A percentile compares a stretch with the other conserved stretches of the same genome.
phyloP scores from a whole-genome alignment of 225 moss, liverwort and hornwort genomes.

The Straminergon stramineum region DNA sequence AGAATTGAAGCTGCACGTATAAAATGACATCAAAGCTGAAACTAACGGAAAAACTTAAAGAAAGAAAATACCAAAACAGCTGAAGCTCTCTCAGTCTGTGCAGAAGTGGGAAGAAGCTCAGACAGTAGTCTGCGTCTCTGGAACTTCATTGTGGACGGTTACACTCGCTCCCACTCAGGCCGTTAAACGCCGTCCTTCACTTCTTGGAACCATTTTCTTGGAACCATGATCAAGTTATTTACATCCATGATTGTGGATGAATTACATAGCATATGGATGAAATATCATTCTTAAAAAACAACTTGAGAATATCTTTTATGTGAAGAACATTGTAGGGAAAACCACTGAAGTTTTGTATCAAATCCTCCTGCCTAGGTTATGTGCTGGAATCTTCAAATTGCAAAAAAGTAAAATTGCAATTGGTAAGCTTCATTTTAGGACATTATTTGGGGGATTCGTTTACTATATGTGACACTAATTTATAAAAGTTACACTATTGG shows the following conservation, averaged over 20 bases:
- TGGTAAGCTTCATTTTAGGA: too few species aligned
- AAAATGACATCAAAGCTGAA: not conserved
- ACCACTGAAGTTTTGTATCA: not conserved
- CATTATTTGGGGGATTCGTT: too few species aligned
- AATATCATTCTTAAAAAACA: not conserved
- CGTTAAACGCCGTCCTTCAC: not conserved
- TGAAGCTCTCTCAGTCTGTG: not conserved
- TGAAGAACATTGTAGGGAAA: not conserved
- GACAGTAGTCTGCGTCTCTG: not conserved
- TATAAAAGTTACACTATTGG: not conserved
- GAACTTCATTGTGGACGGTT: not conserved
- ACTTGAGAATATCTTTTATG: not conserved
- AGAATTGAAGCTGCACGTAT: too few species aligned
- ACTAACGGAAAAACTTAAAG: too few species aligned
- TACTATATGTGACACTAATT: not conserved
- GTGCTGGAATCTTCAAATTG: not conserved
- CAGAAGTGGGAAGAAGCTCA: not conserved
- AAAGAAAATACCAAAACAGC: too few species aligned
- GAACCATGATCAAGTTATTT: not conserved
- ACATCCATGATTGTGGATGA: not conserved
- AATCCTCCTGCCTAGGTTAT: too few species aligned
- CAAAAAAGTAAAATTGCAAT: not conserved
- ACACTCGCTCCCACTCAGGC: not conserved
- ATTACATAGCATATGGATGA: not conserved
- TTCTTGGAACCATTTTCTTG: not conserved